Conservation (phyloP, 1,284 basidiomycete species). For the Ceratobasidium sp. region DNA sequence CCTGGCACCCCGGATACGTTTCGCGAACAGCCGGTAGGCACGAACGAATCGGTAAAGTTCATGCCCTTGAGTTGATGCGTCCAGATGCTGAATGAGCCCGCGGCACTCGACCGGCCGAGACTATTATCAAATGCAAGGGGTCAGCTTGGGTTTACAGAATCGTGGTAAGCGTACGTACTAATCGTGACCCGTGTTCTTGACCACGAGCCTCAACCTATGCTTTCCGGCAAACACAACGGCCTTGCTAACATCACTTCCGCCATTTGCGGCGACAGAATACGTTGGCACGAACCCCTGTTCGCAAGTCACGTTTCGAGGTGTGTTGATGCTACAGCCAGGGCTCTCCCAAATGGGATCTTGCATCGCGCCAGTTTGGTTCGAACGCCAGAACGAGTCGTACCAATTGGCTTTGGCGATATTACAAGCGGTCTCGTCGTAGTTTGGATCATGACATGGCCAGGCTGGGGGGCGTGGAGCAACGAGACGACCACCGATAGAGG, state of each 20-base stretch:
- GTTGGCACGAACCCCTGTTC: conserved; percentile 37
- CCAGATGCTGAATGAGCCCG: conserved; percentile 40
- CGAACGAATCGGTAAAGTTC: conserved; percentile 44
- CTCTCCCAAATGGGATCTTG: conserved; percentile 18
- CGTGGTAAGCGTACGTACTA: conserved; percentile 18
- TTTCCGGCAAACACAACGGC: conserved; percentile 36
- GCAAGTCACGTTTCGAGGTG: no score
- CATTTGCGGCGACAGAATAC: conserved; percentile 20
- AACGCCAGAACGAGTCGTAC: conserved; percentile 37
- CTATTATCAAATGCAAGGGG: not conserved
- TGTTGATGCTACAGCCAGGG: not conserved
- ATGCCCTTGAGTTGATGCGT: conserved; percentile 47
- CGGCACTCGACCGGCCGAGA: conserved; percentile 41
- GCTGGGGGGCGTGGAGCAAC: no score
- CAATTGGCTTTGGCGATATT: conserved; percentile 31
- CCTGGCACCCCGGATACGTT: conserved; percentile 1
- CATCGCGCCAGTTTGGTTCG: conserved; percentile 40
- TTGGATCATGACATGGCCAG: no score
- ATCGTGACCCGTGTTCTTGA: no score
- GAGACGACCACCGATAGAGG: conserved; percentile 19
- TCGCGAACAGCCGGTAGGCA: not conserved
- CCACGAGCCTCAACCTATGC: conserved; percentile 19
- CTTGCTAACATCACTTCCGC: conserved; percentile 14
- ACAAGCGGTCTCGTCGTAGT: conserved; percentile 36
- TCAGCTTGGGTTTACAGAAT: not conserved